phyloP scores from a whole-genome alignment of 495 filamentous ascomycete species.

The Apodospora peruviana region DNA sequence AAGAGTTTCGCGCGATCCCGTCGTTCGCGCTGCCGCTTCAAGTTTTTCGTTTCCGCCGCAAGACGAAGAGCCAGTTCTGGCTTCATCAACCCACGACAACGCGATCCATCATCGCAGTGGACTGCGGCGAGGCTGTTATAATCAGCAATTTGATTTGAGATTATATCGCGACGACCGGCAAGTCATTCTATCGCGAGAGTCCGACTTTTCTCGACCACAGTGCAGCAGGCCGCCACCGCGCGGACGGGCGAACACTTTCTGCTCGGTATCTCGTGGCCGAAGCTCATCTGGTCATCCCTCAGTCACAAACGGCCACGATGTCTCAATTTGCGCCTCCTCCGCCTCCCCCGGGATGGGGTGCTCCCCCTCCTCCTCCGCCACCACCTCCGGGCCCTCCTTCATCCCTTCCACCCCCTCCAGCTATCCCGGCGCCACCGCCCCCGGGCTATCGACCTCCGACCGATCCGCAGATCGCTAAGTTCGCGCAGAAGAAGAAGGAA shows the following conservation, averaged over 20 bases:
- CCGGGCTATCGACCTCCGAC: slow-evolving; percentile 81
- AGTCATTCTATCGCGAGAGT: not conserved
- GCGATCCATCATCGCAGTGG: slow-evolving; percentile 13
- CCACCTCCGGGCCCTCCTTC: slow-evolving; percentile 73
- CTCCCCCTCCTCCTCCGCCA: slow-evolving; percentile 57
- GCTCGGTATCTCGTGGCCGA: slow-evolving; percentile 1
- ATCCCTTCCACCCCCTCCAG: slow-evolving; percentile 62
- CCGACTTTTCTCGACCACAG: slow-evolving; percentile 3
- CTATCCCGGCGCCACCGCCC: slow-evolving; percentile 72
- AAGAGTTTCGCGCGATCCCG: slow-evolving; percentile 14
- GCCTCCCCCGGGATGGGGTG: slow-evolving; percentile 52
- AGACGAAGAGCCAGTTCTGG: slow-evolving; percentile 20
- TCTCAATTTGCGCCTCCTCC: slow-evolving; percentile 62
- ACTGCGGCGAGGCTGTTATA: slow-evolving; percentile 9
- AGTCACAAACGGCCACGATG: slow-evolving; percentile 58
- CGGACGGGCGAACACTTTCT: slow-evolving; percentile 8
- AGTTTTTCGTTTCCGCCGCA: slow-evolving; percentile 20
- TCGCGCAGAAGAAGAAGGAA: slow-evolving; percentile 97
- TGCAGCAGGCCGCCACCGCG: slow-evolving; percentile 13
- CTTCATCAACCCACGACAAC: slow-evolving; percentile 15
- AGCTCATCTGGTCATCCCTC: slow-evolving; percentile 1
- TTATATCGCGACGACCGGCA: not conserved
- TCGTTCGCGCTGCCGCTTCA: slow-evolving; percentile 11
- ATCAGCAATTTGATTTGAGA: not conserved
- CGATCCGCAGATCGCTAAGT: slow-evolving; percentile 87